phyloP scores from a whole-genome alignment of 495 filamentous ascomycete species.

The Cercophora sp. region DNA sequence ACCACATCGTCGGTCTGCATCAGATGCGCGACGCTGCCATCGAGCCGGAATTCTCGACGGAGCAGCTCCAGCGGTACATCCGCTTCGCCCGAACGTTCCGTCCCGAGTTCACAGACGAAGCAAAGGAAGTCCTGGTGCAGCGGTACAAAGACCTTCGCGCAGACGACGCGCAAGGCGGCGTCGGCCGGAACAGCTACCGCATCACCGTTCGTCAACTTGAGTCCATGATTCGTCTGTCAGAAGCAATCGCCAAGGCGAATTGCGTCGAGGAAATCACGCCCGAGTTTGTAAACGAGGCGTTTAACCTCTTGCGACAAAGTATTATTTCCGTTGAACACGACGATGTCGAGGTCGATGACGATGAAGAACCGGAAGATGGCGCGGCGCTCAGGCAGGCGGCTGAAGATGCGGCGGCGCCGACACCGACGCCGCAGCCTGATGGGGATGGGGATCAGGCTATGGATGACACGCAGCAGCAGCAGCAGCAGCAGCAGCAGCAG shows the following conservation, averaged over 20 bases:
- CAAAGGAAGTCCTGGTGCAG: conserved; percentile 77
- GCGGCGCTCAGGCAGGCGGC: conserved; percentile 35
- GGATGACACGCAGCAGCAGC: conserved; percentile 48
- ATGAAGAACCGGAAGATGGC: conserved; percentile 55
- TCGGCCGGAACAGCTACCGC: conserved; percentile 88
- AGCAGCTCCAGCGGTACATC: conserved; percentile 96
- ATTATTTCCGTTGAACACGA: conserved; percentile 98
- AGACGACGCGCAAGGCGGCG: conserved; percentile 91
- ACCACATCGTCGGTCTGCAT: conserved; percentile 94
- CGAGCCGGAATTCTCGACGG: conserved; percentile 87
- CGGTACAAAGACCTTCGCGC: conserved; percentile 95
- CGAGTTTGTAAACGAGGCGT: conserved; percentile 85
- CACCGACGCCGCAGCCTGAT: conserved; percentile 33
- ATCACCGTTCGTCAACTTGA: conserved; percentile 97
- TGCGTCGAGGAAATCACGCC: conserved; percentile 88
- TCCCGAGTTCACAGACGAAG: conserved; percentile 85
- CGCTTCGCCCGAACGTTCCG: conserved; percentile 93
- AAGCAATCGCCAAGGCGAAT: conserved; percentile 95
- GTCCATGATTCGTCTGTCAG: conserved; percentile 86
- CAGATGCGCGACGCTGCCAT: conserved; percentile 87
- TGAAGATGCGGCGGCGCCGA: conserved; percentile 35
- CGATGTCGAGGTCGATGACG: conserved; percentile 93
- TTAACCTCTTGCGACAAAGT: conserved; percentile 80
- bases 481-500: conserved; percentile 31
- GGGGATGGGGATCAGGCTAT: conserved; percentile 69